Evolutionary conservation across 768 basidiomycete species (phyloP).

Genomic region (Exsudoporus frostii): DNA sequence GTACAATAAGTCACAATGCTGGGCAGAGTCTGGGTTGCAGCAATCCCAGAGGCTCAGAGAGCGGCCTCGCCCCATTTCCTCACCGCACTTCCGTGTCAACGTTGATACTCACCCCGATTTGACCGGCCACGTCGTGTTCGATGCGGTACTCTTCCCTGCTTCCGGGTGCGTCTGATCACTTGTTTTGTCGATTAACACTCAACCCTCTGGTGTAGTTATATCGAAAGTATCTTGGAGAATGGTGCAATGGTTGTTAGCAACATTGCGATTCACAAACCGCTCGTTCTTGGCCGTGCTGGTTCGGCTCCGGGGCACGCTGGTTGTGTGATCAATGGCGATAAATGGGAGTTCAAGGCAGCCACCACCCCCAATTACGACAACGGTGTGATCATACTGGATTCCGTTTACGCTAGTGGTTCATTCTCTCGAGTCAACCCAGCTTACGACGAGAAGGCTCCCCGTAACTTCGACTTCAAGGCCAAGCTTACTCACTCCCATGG

Average conservation of each 20-base stretch:
- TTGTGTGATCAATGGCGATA: slow-evolving; percentile 26
- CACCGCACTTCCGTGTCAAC: slow-evolving; percentile 34
- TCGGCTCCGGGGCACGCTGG: slow-evolving; percentile 21
- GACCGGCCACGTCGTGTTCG: slow-evolving; percentile 43
- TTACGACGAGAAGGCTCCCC: slow-evolving; percentile 21
- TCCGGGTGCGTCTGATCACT: slow-evolving; percentile 36
- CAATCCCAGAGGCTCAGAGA: slow-evolving; percentile 26
- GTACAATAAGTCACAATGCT: slow-evolving; percentile 28
- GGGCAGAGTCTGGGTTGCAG: slow-evolving; percentile 25
- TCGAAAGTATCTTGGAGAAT: slow-evolving; percentile 32
- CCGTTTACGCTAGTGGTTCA: slow-evolving; percentile 29
- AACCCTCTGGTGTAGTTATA: slow-evolving; percentile 14
- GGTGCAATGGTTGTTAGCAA: slow-evolving; percentile 31
- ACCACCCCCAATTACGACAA: slow-evolving; percentile 22
- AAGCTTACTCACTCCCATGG: slow-evolving; percentile 21
- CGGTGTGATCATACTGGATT: slow-evolving; percentile 26
- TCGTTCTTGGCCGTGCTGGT: slow-evolving; percentile 22
- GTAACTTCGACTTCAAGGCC: slow-evolving; percentile 21
- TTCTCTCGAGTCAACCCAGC: slow-evolving; percentile 28
- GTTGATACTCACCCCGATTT: slow-evolving; percentile 34
- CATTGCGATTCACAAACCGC: slow-evolving; percentile 29
- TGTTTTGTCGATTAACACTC: neutral
- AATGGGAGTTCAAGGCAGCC: slow-evolving; percentile 30
- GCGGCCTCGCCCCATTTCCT: slow-evolving; percentile 36
- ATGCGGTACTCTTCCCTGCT: slow-evolving; percentile 46